phyloP scores from a whole-genome alignment of 805 yeast genomes.

The Nakazawaea peltata region DNA sequence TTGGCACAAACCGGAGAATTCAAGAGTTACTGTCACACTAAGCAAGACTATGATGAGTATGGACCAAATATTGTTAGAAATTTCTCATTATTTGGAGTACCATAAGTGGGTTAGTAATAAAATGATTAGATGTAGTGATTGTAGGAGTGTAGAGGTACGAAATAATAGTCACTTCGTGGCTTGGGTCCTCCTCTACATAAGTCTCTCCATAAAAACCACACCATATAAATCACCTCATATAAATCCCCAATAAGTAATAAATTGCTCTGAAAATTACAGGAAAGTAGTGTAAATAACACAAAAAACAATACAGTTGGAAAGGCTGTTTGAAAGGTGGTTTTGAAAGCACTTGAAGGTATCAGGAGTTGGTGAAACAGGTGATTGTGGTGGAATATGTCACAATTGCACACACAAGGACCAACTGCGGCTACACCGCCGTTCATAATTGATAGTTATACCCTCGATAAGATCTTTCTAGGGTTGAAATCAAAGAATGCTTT shows the following conservation, averaged over 20 bases:
- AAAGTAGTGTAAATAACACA: background rate
- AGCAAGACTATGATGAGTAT: constrained; percentile 93
- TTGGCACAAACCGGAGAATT: constrained; percentile 97
- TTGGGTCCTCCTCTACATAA: too few species aligned
- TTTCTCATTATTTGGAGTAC: constrained; percentile 89
- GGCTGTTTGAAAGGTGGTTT: background rate
- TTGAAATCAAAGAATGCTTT: constrained; percentile 34
- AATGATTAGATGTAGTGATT: background rate
- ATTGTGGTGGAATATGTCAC: constrained; percentile 6
- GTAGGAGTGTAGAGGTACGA: too few species aligned
- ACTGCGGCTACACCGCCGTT: constrained; percentile 1
- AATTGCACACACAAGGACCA: constrained; percentile 5
- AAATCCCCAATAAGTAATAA: too few species aligned
- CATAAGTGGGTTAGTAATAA: constrained; percentile 29
- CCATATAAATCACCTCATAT: too few species aligned
- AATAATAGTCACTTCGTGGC: too few species aligned
- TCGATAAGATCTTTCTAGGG: constrained; percentile 46
- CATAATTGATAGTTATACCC: constrained; percentile 38
- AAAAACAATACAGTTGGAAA: background rate
- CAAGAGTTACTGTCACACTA: constrained; percentile 93
- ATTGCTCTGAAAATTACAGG: too few species aligned
- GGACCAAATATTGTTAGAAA: constrained; percentile 98
- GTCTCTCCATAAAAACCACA: too few species aligned
- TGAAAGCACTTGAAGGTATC: background rate
- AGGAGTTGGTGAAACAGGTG: too few species aligned